A percentile compares a stretch with the other conserved stretches of the same genome.
phyloP scores from a whole-genome alignment of 768 basidiomycete genomes.

The Phaeolepiota aurea region DNA sequence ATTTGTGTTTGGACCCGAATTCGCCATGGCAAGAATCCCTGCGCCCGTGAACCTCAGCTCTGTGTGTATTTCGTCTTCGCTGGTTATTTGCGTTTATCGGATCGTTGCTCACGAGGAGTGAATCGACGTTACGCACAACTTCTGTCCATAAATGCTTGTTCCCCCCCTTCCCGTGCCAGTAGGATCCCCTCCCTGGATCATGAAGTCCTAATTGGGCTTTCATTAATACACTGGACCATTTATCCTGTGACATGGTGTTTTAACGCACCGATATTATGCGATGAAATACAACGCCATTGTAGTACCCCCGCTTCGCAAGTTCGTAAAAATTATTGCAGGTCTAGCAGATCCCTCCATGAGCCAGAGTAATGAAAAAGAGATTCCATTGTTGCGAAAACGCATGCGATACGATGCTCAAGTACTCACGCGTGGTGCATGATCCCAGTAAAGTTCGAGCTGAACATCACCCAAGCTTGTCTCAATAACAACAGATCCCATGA shows the following conservation, averaged over 20 bases:
- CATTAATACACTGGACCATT: neutral
- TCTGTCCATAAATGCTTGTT: constrained; percentile 82
- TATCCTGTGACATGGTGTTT: neutral
- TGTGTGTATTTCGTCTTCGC: constrained; percentile 86
- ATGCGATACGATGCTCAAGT: too few relatives aligned
- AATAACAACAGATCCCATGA: constrained; percentile 56
- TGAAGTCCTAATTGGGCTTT: constrained; percentile 75
- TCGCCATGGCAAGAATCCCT: constrained; percentile 95
- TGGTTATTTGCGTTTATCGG: constrained; percentile 16
- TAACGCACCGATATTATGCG: constrained; percentile 74
- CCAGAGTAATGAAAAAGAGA: too few relatives aligned
- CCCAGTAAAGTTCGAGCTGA: constrained; percentile 86
- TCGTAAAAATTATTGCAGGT: constrained; percentile 95
- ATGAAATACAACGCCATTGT: constrained; percentile 86
- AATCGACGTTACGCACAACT: constrained; percentile 49
- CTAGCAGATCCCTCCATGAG: constrained; percentile 31
- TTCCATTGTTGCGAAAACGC: too few relatives aligned
- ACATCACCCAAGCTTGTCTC: constrained; percentile 85
- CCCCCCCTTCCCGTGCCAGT: constrained; percentile 93
- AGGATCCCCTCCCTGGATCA: constrained; percentile 95
- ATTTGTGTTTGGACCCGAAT: constrained; percentile 91
- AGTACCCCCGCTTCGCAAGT: constrained; percentile 86
- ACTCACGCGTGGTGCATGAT: constrained; percentile 72
- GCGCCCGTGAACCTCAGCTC: constrained; percentile 93
- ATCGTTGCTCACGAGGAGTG: neutral